Percentiles rank a stretch among this genome's conserved stretches.
Evolutionary conservation across 1,284 basidiomycete genomes (phyloP).

Genomic region (Taiwanofungus camphoratus): DNA sequence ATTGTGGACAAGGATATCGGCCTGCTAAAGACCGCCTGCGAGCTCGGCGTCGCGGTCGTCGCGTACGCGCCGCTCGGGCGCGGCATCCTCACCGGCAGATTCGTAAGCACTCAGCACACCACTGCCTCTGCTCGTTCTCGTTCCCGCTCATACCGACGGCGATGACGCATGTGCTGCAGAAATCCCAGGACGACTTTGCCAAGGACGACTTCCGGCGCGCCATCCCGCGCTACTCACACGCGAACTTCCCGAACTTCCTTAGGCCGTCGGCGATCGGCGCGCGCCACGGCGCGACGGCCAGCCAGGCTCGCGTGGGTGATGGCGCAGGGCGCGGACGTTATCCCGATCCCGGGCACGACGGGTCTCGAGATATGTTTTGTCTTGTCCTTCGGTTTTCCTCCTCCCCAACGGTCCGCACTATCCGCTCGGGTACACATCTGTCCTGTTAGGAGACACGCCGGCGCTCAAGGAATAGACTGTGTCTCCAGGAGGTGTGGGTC

Average conservation of each 20-base stretch:
- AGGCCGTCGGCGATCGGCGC: slow-evolving; percentile 33
- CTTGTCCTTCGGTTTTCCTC: not conserved
- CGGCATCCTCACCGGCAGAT: slow-evolving; percentile 55
- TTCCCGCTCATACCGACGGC: too few relatives aligned
- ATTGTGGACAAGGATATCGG: slow-evolving; percentile 44
- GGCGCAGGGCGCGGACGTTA: slow-evolving; percentile 30
- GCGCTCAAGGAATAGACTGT: too few relatives aligned
- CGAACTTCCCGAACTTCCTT: slow-evolving; percentile 42
- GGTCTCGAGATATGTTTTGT: slow-evolving; percentile 15
- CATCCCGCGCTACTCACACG: slow-evolving; percentile 34
- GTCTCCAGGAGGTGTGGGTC: too few relatives aligned
- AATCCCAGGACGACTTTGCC: slow-evolving; percentile 45
- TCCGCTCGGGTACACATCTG: slow-evolving; percentile 1
- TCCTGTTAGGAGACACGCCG: slow-evolving; percentile 16
- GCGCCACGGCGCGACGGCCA: slow-evolving; percentile 30
- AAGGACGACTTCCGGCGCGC: slow-evolving; percentile 39
- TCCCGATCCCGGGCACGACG: slow-evolving; percentile 35
- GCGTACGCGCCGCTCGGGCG: slow-evolving; percentile 60
- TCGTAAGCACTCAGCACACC: slow-evolving; percentile 23
- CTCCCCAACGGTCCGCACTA: slow-evolving; percentile 11
- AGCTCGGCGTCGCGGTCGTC: slow-evolving; percentile 48
- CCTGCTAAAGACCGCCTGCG: slow-evolving; percentile 42
- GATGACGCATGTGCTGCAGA: slow-evolving; percentile 26
- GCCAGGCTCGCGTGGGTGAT: slow-evolving; percentile 44
- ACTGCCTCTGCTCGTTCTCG: not conserved